These are phyloP conservation scores for Penicillium sp. DNA, from an alignment of 2,329 filamentous ascomycete species.

Conservation along the genomic window DNA sequence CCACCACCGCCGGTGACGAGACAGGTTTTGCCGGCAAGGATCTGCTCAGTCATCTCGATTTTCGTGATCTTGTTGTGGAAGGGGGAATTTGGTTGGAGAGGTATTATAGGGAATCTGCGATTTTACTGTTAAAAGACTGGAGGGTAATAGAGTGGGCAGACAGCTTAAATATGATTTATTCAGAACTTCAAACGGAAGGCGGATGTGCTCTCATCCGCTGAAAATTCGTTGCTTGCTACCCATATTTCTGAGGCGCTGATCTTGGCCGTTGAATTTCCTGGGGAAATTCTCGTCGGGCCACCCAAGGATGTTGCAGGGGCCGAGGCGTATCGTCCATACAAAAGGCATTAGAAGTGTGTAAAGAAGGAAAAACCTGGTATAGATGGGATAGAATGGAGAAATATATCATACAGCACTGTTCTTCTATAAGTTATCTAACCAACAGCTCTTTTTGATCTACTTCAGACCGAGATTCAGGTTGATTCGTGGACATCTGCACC, in stretches of 20 bases:
- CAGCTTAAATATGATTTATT: neutral
- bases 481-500: neutral
- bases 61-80: conserved; percentile 17
- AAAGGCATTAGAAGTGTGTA: neutral
- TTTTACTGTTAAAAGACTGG: neutral
- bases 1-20: conserved; percentile 43
- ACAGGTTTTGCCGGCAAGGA: conserved; percentile 31
- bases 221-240: neutral
- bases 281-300: conserved; percentile 12
- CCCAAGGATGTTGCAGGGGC: conserved; percentile 1
- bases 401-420: too few species aligned
- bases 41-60: conserved; percentile 6
- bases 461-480: too few species aligned
- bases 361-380: too few species aligned
- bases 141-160: neutral
- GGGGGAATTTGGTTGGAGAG: neutral
- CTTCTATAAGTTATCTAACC: too few species aligned
- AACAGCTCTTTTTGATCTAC: too few species aligned
- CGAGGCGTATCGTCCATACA: conserved; percentile 16
- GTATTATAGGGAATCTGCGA: neutral
- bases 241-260: neutral
- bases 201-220: conserved; percentile 11
- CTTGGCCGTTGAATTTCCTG: conserved; percentile 9
- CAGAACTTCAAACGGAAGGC: conserved; percentile 9
- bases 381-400: neutral